phyloP scores from a whole-genome alignment of 768 basidiomycete genomes.

The Inosperma sp. region DNA sequence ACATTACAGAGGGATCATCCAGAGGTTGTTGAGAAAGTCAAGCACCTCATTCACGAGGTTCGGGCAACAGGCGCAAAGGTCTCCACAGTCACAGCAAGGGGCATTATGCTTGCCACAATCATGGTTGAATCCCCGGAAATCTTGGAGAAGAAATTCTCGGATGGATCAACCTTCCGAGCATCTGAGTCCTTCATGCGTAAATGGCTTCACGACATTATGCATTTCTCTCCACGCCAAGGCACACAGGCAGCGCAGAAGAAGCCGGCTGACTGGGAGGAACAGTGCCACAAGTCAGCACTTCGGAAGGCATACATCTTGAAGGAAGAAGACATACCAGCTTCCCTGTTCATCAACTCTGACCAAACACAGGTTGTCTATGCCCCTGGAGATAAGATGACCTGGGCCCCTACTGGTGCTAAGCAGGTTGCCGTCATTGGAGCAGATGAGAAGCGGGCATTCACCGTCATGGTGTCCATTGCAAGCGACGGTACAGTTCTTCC shows the following conservation, averaged over 20 bases:
- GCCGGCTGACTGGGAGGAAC: slow-evolving; percentile 28
- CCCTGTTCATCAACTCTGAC: slow-evolving; percentile 32
- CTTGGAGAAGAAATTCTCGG: slow-evolving; percentile 5
- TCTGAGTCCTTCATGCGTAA: slow-evolving; percentile 20
- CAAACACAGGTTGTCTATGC: slow-evolving; percentile 32
- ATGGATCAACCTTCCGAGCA: slow-evolving; percentile 10
- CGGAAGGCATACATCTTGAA: slow-evolving; percentile 26
- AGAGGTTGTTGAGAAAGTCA: slow-evolving; percentile 7
- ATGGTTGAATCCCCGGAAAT: slow-evolving; percentile 4
- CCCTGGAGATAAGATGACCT: slow-evolving; percentile 28
- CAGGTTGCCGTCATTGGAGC: slow-evolving; percentile 31
- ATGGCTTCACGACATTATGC: slow-evolving; percentile 19
- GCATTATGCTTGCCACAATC: slow-evolving; percentile 12
- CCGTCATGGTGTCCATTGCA: slow-evolving; percentile 27
- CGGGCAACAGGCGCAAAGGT: slow-evolving; percentile 1
- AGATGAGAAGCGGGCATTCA: slow-evolving; percentile 39
- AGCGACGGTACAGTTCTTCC: slow-evolving; percentile 25
- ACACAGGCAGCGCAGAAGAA: slow-evolving; percentile 35
- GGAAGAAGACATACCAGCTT: slow-evolving; percentile 27
- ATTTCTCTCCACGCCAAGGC: slow-evolving; percentile 23
- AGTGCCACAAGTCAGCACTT: slow-evolving; percentile 22
- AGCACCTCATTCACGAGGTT: not conserved
- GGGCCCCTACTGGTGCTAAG: slow-evolving; percentile 22
- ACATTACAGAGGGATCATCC: slow-evolving; percentile 7
- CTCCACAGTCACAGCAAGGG: slow-evolving; percentile 7